Percentiles rank a stretch among this genome's conserved stretches.
Evolutionary conservation across 495 filamentous ascomycete species (phyloP).

Genomic region (Jackrogersella multiformis): DNA sequence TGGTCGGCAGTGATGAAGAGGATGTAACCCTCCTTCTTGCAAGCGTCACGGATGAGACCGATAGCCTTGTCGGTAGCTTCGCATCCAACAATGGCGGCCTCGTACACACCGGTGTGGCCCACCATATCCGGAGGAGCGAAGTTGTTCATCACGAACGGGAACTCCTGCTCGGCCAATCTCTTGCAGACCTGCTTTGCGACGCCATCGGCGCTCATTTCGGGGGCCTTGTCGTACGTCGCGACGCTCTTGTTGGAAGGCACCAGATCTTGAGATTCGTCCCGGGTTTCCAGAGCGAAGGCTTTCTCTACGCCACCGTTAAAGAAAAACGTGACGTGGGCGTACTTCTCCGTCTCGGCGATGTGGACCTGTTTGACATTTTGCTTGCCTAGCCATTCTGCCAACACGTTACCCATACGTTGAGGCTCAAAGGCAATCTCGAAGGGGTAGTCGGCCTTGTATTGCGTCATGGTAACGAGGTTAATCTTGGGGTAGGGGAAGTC

Average conservation of each 20-base stretch:
- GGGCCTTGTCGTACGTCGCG: constrained; percentile 94
- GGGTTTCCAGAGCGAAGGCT: constrained; percentile 88
- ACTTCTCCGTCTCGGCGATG: constrained; percentile 98
- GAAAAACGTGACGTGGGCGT: constrained; percentile 99
- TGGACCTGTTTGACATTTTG: constrained; percentile 90
- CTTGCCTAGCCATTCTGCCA: constrained; percentile 93
- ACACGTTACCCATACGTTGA: constrained; percentile 94
- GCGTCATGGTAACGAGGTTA: constrained; percentile 95
- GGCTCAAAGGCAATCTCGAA: constrained; percentile 95
- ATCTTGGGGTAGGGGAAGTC: constrained; percentile 97
- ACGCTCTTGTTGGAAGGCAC: constrained; percentile 75
- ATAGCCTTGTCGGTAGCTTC: constrained; percentile 92
- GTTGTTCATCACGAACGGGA: constrained; percentile 99
- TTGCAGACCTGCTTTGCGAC: constrained; percentile 89
- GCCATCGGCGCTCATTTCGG: constrained; percentile 92
- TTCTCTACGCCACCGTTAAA: constrained; percentile 99
- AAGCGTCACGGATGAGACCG: constrained; percentile 86
- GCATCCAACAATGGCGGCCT: constrained; percentile 90
- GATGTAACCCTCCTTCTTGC: constrained; percentile 89
- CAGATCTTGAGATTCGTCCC: constrained; percentile 68
- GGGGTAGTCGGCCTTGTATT: constrained; percentile 95
- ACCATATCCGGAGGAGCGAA: constrained; percentile 99
- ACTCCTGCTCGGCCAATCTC: constrained; percentile 79
- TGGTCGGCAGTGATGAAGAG: constrained; percentile 97
- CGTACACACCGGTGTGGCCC: constrained; percentile 96